Base-by-base conservation (phyloP, 2,329 filamentous ascomycete species). In the Paracoccidioides lutzii region DNA sequence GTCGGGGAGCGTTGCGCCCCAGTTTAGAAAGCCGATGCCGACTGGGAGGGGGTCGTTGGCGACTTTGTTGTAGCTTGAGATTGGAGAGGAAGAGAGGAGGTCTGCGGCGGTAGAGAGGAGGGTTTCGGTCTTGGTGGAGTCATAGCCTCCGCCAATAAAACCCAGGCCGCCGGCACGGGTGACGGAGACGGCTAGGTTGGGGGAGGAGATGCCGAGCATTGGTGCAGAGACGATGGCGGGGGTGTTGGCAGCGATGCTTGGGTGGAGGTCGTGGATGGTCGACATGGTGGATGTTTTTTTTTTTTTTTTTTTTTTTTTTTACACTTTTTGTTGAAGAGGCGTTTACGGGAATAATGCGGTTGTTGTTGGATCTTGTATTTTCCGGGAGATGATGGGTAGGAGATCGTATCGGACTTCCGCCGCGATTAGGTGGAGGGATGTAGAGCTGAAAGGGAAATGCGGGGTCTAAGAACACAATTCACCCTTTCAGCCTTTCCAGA, bases 141-240 rank as follows among this genome's bases (percentile, higher is more conserved):
- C 66, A 56, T 65, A 88, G 2, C 82, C 83, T 1, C 80, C 82
- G 0, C 73, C 71, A n/a, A 81, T 74, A 60, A 89, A 74, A 3
- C 73, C 79, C 1, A 79, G 58, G 3, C 77, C 77, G 4, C 77
- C 76, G 37, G 79, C 78, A 61, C 69, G 70, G 2, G 79, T 82
- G 12, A 87, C 77, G 45, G 81, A 77, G 37, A 82, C 71, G 2
- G 83, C 81, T 3, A 88, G 75, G 0, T 65, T 75, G 58, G 66
- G 77, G 64, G 67, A 76, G 61, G 76, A 73, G 54, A 88, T 80
- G 40, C 82, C 74, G 48, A 83, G 79, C 85, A 90, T 88, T 0
- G 86, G 86, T 1, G 83, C 85, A 41, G 76, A 74, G 48, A 78
- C 73, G 35, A 89, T 75, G 22, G 87, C 68, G 5, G 83, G 82